A percentile compares a stretch with the other conserved stretches of the same genome.
phyloP scores from a whole-genome alignment of 495 filamentous ascomycete species.

The Annulohypoxylon bovei region DNA sequence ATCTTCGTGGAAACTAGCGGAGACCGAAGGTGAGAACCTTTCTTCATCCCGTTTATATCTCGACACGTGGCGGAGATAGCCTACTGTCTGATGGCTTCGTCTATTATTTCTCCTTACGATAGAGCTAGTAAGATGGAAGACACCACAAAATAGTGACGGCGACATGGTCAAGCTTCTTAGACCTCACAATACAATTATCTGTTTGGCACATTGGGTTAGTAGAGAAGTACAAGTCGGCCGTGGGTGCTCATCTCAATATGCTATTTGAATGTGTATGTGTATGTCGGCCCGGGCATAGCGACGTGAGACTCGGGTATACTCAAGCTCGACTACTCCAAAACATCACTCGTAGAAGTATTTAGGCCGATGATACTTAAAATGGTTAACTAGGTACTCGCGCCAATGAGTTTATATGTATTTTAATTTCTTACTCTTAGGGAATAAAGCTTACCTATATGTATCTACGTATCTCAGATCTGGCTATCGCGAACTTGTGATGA shows the following conservation, averaged over 20 bases:
- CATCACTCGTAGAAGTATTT: background rate
- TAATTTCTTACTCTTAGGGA: background rate
- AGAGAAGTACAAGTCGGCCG: background rate
- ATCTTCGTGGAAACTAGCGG: background rate
- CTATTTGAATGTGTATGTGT: too few species aligned
- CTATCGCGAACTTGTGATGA: background rate
- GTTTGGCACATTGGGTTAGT: background rate
- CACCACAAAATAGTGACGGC: background rate
- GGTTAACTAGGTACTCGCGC: background rate
- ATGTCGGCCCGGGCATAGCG: background rate
- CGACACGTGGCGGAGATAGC: background rate
- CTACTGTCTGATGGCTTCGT: background rate
- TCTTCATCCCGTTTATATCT: background rate
- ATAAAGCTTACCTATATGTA: background rate
- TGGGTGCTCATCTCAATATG: background rate
- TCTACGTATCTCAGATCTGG: background rate
- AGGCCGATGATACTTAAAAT: background rate
- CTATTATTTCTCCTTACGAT: background rate
- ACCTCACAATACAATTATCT: background rate
- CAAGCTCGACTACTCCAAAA: background rate
- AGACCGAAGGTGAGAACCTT: background rate
- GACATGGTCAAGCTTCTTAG: background rate
- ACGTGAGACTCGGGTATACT: background rate
- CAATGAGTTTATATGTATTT: background rate
- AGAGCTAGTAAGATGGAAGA: background rate